These are phyloP conservation scores for Neoconidiobolus thromboides DNA, from an alignment of 371 early-diverging fungal genomes.

Conservation along the genomic window DNA sequence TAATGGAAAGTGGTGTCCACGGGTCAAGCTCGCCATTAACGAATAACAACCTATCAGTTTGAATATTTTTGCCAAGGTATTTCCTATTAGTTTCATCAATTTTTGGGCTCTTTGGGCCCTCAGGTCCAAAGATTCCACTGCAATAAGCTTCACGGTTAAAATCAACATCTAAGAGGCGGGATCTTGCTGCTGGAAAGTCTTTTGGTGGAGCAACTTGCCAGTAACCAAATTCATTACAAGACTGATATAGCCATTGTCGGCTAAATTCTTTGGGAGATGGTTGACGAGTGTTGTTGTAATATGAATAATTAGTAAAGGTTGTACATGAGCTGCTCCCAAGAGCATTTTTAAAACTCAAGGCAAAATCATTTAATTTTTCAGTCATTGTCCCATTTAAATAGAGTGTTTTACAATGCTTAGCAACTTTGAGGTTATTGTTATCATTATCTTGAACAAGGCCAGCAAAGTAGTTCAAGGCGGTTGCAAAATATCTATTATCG, in stretches of 20 bases:
- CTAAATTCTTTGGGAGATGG: background rate
- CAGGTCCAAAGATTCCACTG: constrained; percentile 7
- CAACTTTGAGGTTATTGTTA: constrained; percentile 11
- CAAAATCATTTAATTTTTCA: constrained; percentile 8
- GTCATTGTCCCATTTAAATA: constrained; percentile 14
- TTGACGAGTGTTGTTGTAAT: background rate
- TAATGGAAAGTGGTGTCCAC: constrained; percentile 26
- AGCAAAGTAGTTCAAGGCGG: constrained; percentile 16
- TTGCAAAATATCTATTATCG: background rate
- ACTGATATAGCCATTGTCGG: constrained; percentile 16
- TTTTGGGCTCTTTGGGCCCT: constrained; percentile 8
- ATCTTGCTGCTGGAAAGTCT: constrained; percentile 20
- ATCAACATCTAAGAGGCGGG: constrained; percentile 9
- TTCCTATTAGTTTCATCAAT: constrained; percentile 18
- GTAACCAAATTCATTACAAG: constrained; percentile 48
- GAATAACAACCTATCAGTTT: constrained; percentile 25
- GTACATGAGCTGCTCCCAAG: constrained; percentile 11
- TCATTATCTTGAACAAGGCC: constrained; percentile 13
- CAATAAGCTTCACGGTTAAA: background rate
- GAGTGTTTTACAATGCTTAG: constrained; percentile 10
- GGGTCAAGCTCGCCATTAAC: constrained; percentile 41
- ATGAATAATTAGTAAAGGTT: background rate
- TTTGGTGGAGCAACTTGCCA: constrained; percentile 29
- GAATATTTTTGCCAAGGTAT: constrained; percentile 25
- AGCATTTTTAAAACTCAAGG: constrained; percentile 9